Percentiles rank a stretch among this genome's conserved stretches.
Conservation (phyloP, 331 rosid species). For the Rosa hybrid region DNA sequence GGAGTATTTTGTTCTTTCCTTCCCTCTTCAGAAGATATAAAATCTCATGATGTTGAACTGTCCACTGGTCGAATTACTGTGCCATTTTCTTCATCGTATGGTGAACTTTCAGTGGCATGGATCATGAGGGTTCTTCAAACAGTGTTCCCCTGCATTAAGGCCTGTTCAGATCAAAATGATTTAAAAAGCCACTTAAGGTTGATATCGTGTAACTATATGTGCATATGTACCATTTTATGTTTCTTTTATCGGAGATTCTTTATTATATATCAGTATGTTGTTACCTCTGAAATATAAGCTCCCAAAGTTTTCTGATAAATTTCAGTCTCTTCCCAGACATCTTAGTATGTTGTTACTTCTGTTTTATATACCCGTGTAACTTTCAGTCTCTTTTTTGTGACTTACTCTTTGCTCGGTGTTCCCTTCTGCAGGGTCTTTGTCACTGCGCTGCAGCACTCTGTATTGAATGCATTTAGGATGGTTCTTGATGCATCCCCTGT, state of each 20-base stretch:
- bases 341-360: not conserved
- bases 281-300: not conserved
- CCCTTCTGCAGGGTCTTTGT: constrained; percentile 67
- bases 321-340: not conserved
- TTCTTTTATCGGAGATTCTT: not conserved
- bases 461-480: constrained; percentile 66
- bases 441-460: constrained; percentile 63
- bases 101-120: constrained; percentile 84
- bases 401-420: constrained; percentile 14
- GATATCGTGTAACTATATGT: constrained; percentile 17
- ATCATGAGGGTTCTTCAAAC: constrained; percentile 71
- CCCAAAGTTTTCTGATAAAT: not conserved
- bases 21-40: constrained; percentile 56
- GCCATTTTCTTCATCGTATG: constrained; percentile 63
- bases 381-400: constrained; percentile 11
- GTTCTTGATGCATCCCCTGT: constrained; percentile 67
- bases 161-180: constrained; percentile 78
- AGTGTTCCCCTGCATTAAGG: constrained; percentile 84
- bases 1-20: constrained; percentile 86
- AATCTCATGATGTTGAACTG: constrained; percentile 48
- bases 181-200: constrained; percentile 79
- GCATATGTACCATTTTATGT: constrained; percentile 15
- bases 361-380: constrained; percentile 15
- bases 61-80: constrained; percentile 58
- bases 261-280: not conserved